Evolutionary conservation across 352 stramenopile genomes (phyloP).

Genomic region (Globisporangium middletonii): DNA sequence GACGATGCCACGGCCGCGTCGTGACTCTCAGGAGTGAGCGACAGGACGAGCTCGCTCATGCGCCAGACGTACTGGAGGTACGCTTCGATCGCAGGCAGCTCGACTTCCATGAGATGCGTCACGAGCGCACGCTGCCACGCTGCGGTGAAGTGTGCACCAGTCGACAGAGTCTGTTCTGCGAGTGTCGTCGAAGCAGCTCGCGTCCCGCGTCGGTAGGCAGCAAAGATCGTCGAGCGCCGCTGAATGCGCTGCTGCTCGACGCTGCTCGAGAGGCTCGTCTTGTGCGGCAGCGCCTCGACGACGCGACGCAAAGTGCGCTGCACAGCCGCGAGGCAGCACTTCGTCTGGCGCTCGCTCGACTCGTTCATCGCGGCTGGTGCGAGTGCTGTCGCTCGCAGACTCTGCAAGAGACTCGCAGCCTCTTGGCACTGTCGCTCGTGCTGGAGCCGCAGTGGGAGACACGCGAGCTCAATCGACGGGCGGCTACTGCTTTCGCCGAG

Average conservation of each 20-base stretch:
- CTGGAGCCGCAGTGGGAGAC: constrained; percentile 7
- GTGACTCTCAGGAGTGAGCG: constrained; percentile 18
- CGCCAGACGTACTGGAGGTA: constrained; percentile 42
- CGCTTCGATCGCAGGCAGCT: constrained; percentile 42
- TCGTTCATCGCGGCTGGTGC: too few species aligned
- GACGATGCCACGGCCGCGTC: constrained; percentile 10
- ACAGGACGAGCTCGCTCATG: constrained; percentile 26
- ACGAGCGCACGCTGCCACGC: constrained; percentile 20
- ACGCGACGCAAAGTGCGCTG: constrained; percentile 23
- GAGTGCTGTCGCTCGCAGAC: neutral
- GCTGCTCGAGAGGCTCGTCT: constrained; percentile 25
- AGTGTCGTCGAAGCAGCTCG: neutral
- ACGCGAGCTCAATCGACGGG: neutral
- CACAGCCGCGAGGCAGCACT: constrained; percentile 2
- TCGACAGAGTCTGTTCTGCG: neutral
- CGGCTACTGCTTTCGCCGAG: neutral
- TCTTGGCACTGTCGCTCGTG: neutral
- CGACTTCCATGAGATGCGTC: constrained; percentile 31
- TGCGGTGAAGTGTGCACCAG: neutral
- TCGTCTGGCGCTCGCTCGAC: neutral
- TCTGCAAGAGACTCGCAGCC: neutral
- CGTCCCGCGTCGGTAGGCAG: constrained; percentile 23
- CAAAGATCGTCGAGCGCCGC: constrained; percentile 31
- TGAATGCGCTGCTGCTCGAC: constrained; percentile 39
- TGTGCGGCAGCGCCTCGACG: constrained; percentile 20